Conservation (phyloP, 2,329 filamentous ascomycete genomes). For the Fonsecaea pedrosoi region DNA sequence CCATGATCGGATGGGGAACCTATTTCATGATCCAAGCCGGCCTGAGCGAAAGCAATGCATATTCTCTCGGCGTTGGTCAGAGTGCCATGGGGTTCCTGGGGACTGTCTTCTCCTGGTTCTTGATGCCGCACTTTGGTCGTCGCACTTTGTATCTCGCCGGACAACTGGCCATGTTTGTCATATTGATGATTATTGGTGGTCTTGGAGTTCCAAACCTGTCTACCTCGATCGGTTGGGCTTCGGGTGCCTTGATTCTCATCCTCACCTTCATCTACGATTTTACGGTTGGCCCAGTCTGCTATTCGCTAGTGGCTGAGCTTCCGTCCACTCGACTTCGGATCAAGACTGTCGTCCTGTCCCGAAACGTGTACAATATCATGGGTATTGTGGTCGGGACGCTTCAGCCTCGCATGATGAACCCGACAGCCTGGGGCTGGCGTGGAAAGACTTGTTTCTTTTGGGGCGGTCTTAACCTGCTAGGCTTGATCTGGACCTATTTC, state of each 20-base stretch:
- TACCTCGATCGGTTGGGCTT: conserved; percentile 45
- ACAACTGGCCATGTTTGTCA: conserved; percentile 62
- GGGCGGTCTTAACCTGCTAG: conserved; percentile 46
- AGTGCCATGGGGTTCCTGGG: conserved; percentile 66
- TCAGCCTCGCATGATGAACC: conserved; percentile 48
- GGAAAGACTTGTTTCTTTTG: conserved; percentile 52
- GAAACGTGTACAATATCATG: conserved; percentile 58
- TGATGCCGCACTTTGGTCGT: conserved; percentile 45
- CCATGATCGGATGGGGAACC: conserved; percentile 68
- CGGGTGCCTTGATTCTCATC: conserved; percentile 59
- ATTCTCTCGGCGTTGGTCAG: conserved; percentile 60
- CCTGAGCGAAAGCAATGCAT: conserved; percentile 45
- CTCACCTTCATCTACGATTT: conserved; percentile 64
- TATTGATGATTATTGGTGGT: conserved; percentile 45
- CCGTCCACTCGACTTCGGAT: conserved; percentile 61
- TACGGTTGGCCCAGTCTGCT: conserved; percentile 62
- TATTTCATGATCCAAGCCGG: conserved; percentile 64
- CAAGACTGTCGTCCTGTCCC: conserved; percentile 62
- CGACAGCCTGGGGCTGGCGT: conserved; percentile 48
- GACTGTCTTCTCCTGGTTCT: conserved; percentile 59
- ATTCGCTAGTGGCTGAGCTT: conserved; percentile 61
- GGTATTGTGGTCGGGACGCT: conserved; percentile 45
- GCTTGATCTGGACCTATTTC: conserved; percentile 53
- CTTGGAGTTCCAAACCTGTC: conserved; percentile 39
- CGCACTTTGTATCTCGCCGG: conserved; percentile 46